phyloP scores from a whole-genome alignment of 768 basidiomycete genomes.

The Rickenella mellea region DNA sequence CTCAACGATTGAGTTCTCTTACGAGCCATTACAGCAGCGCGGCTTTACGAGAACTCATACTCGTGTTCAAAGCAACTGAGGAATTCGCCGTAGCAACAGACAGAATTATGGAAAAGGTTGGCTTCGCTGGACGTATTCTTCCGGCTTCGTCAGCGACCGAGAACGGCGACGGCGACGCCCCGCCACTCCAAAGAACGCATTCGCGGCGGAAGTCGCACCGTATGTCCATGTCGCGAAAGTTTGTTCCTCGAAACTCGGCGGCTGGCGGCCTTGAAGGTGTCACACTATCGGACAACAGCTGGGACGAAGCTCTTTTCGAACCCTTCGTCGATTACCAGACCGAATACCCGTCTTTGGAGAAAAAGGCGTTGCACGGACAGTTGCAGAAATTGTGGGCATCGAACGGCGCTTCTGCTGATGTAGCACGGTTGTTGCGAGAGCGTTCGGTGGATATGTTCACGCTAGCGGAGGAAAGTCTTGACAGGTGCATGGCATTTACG shows the following conservation, averaged over 20 bases:
- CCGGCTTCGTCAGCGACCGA: slow-evolving; percentile 8
- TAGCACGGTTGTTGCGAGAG: slow-evolving; percentile 63
- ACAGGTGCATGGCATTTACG: slow-evolving; percentile 70
- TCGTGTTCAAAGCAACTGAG: slow-evolving; percentile 64
- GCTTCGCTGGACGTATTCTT: slow-evolving; percentile 33
- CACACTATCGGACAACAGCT: slow-evolving; percentile 38
- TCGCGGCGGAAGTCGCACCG: slow-evolving; percentile 15
- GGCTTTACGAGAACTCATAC: slow-evolving; percentile 63
- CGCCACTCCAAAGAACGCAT: slow-evolving; percentile 7
- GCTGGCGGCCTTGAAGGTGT: slow-evolving; percentile 13
- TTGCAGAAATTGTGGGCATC: slow-evolving; percentile 37
- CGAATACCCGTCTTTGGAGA: slow-evolving; percentile 76
- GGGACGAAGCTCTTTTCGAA: slow-evolving; percentile 91
- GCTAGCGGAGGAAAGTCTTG: slow-evolving; percentile 70
- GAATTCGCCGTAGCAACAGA: slow-evolving; percentile 70
- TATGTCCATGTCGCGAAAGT: slow-evolving; percentile 41
- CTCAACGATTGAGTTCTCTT: slow-evolving; percentile 67
- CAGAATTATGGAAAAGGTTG: slow-evolving; percentile 65
- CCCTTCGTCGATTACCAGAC: slow-evolving; percentile 89
- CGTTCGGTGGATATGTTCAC: slow-evolving; percentile 66
- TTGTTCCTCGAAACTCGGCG: slow-evolving; percentile 48
- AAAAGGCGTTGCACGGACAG: slow-evolving; percentile 51
- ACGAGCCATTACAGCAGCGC: slow-evolving; percentile 53
- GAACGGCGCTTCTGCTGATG: slow-evolving; percentile 30
- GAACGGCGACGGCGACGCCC: slow-evolving; percentile 6